Evolutionary conservation across 768 basidiomycete species (phyloP).

Genomic region (Lactarius pseudohatsudake): DNA sequence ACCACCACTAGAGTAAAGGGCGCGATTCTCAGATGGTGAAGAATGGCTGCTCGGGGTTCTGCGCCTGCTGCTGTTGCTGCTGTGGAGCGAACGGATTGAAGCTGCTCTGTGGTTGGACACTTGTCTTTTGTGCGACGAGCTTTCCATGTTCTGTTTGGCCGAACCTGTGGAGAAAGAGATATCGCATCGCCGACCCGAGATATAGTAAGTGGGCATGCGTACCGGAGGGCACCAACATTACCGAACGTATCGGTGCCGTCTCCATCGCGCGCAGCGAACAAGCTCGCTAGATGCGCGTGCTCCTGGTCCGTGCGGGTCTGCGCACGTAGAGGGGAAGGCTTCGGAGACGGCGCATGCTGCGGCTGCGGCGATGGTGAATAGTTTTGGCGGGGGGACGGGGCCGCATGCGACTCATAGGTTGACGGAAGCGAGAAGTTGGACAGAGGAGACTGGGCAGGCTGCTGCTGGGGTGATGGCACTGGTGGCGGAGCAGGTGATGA

Average conservation of each 20-base stretch:
- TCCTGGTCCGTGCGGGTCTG: constrained; percentile 61
- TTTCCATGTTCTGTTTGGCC: constrained; percentile 35
- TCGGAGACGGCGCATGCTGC: constrained; percentile 26
- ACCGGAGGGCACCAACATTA: constrained; percentile 77
- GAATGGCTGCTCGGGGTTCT: constrained; percentile 39
- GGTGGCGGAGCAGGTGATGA: constrained; percentile 34
- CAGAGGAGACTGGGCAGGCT: constrained; percentile 40
- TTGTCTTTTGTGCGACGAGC: constrained; percentile 36
- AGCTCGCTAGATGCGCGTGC: constrained; percentile 68
- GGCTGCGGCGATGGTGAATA: constrained; percentile 41
- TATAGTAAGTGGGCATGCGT: constrained; percentile 33
- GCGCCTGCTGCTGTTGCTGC: constrained; percentile 53
- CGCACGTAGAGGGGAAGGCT: constrained; percentile 27
- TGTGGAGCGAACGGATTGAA: constrained; percentile 71
- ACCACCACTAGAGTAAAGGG: not conserved
- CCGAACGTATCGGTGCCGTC: constrained; percentile 97
- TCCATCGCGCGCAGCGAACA: constrained; percentile 82
- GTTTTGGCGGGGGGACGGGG: constrained; percentile 41
- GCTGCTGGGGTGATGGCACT: constrained; percentile 36
- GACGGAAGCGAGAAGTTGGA: constrained; percentile 64
- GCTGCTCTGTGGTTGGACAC: constrained; percentile 35
- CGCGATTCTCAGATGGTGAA: constrained; percentile 34
- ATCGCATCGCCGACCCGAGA: constrained; percentile 6
- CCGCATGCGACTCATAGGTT: constrained; percentile 53
- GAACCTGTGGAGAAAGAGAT: constrained; percentile 42